Base-by-base conservation (phyloP, 129 eudicot genomes). In the Tanacetum coccineum region DNA sequence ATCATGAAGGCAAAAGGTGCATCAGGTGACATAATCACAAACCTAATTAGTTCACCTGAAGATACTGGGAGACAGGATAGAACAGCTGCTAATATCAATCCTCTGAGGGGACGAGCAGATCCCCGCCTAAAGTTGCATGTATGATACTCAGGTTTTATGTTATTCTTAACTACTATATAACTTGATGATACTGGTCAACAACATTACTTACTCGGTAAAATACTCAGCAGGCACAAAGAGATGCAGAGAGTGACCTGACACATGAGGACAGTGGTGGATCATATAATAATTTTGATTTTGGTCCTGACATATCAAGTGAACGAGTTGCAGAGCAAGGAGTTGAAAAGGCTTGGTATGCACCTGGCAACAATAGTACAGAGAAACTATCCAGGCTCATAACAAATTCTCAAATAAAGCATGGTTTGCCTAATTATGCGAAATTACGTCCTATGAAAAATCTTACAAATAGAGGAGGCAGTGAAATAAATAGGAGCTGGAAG, bases 401-500 rank as follows among this genome's bases (percentile, higher is more conserved):
- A 78, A 88, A 82, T 70, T 73, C 83, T 57, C 77, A 78, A 21
- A 25, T 54, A 15, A 76, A 79, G 68, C 83, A 45, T 49, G 84
- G 82, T 26, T 19, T 74, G 64, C 70, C 73, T 10, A 79, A 74
- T 61, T 66, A 75, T 68, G 74, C 62, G 58, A 71, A 54, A 61
- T 60, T 78, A 44, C 96, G 54, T 26, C 70, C 75, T 15, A 32
- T 28, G 64, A 76, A 66, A 22, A 78, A 77, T 21, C 70, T 73
- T 15, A 32, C 22, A 53, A 76, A 66, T 40, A 78, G 76, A 80
- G 84, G 72, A 74, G 70, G 77, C 56, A 50, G 78, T 50, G 90
- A 68, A 75, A 42, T 85, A 52, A 77, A 58, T 60, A 74, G 71
- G 70, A 88, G 86, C 81, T 92, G 91, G 96, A 78, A 84, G 78